phyloP scores from a whole-genome alignment of 371 early-diverging fungal species.

The Rhizomucor miehei region DNA sequence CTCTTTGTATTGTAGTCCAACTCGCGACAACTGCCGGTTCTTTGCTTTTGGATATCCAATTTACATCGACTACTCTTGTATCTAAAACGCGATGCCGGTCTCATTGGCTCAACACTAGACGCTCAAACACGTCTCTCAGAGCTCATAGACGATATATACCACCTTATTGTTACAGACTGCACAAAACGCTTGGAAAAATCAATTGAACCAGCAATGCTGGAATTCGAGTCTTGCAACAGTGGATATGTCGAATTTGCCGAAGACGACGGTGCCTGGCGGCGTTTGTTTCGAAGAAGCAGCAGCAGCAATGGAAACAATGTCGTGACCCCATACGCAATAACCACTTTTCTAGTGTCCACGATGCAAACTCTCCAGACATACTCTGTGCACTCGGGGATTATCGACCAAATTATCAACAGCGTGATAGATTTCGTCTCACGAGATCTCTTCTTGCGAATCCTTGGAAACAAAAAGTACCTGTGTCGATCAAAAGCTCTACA shows the following conservation, averaged over 20 bases:
- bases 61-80: slow-evolving; percentile 74
- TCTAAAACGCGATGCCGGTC: slow-evolving; percentile 76
- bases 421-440: slow-evolving; percentile 71
- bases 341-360: slow-evolving; percentile 58
- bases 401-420: slow-evolving; percentile 69
- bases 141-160: slow-evolving; percentile 72
- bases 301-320: background rate
- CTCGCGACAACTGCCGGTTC: slow-evolving; percentile 30
- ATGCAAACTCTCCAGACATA: slow-evolving; percentile 57
- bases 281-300: slow-evolving; percentile 36
- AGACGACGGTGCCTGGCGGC: slow-evolving; percentile 27
- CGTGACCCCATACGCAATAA: slow-evolving; percentile 38
- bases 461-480: slow-evolving; percentile 68
- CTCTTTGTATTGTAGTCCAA: slow-evolving; percentile 17
- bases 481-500: slow-evolving; percentile 81
- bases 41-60: slow-evolving; percentile 88
- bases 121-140: slow-evolving; percentile 70
- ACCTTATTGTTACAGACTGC: slow-evolving; percentile 59
- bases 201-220: slow-evolving; percentile 71
- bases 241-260: too few species aligned
- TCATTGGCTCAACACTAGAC: slow-evolving; percentile 62
- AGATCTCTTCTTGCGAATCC: slow-evolving; percentile 81
- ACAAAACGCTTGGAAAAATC: slow-evolving; percentile 60
- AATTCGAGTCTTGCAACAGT: too few species aligned
- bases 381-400: slow-evolving; percentile 69